These are phyloP conservation scores for Sarcocystis neurona DNA, from an alignment of 169 alveolate genomes.

Conservation along the genomic window DNA sequence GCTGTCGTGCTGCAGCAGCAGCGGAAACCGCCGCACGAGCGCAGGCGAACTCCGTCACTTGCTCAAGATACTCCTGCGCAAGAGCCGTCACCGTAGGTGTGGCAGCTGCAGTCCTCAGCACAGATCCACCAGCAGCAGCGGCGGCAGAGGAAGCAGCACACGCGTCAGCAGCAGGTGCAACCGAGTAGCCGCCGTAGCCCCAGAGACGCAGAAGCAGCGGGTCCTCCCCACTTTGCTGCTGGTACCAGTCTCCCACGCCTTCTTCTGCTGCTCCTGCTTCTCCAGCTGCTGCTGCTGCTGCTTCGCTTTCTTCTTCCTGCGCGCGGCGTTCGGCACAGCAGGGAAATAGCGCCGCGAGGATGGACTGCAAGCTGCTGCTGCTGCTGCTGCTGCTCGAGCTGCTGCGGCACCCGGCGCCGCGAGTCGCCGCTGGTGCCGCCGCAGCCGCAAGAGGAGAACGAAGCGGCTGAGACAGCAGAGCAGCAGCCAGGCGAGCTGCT, in stretches of 20 bases:
- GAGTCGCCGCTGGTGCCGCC: background rate
- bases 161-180: no score
- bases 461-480: constrained; percentile 35
- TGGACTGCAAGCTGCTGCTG: no score
- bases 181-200: no score
- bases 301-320: no score
- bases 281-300: background rate
- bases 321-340: no score
- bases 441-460: constrained; percentile 41
- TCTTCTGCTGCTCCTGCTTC: background rate
- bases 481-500: constrained; percentile 37
- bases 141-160: no score
- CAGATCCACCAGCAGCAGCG: no score
- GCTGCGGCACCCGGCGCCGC: background rate
- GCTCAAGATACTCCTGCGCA: background rate
- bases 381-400: background rate
- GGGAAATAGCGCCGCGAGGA: no score
- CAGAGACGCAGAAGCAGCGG: no score
- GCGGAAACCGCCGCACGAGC: background rate
- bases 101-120: background rate
- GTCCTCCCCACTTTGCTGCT: no score
- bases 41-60: background rate
- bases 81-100: constrained; percentile 21
- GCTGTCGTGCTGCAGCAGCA: background rate
- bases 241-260: no score